These are phyloP conservation scores for Lachancea sp. DNA, from an alignment of 805 yeast genomes.

Conservation along the genomic window DNA sequence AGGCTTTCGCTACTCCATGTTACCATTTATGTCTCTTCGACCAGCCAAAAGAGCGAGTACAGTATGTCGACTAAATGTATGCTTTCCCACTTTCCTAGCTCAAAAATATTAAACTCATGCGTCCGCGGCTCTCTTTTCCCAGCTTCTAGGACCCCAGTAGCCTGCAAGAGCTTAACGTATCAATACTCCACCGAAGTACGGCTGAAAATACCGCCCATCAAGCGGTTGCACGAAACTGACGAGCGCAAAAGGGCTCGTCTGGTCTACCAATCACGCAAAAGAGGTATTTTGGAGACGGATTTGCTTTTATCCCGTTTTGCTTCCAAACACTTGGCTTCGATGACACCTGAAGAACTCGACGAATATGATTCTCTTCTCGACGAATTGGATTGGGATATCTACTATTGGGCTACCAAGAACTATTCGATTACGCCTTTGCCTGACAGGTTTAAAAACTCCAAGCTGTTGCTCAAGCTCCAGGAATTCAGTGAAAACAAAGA, in stretches of 20 bases:
- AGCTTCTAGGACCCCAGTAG: not conserved
- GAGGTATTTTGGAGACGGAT: slow-evolving; percentile 94
- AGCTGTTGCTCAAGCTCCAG: slow-evolving; percentile 59
- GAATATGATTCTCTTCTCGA: slow-evolving; percentile 84
- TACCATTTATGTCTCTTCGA: no score
- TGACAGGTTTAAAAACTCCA: slow-evolving; percentile 69
- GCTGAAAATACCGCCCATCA: slow-evolving; percentile 70
- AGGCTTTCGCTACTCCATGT: no score
- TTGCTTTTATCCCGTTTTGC: slow-evolving; percentile 81
- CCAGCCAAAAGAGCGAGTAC: no score
- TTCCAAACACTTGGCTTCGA: slow-evolving; percentile 53
- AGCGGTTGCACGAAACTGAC: slow-evolving; percentile 63
- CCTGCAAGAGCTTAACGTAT: not conserved
- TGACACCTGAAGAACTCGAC: slow-evolving; percentile 60
- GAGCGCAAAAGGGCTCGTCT: slow-evolving; percentile 81
- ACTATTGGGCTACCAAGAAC: slow-evolving; percentile 93
- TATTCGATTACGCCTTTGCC: slow-evolving; percentile 80
- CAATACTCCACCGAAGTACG: slow-evolving; percentile 30
- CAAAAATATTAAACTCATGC: not conserved
- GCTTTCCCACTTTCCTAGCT: not conserved
- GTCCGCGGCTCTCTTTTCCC: not conserved
- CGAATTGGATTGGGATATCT: slow-evolving; percentile 98
- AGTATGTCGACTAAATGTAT: not conserved
- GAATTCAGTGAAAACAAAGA: slow-evolving; percentile 67
- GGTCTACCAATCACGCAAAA: slow-evolving; percentile 83